Conservation (phyloP, 169 alveolate genomes). For the Plasmodium cynomolgi region DNA sequence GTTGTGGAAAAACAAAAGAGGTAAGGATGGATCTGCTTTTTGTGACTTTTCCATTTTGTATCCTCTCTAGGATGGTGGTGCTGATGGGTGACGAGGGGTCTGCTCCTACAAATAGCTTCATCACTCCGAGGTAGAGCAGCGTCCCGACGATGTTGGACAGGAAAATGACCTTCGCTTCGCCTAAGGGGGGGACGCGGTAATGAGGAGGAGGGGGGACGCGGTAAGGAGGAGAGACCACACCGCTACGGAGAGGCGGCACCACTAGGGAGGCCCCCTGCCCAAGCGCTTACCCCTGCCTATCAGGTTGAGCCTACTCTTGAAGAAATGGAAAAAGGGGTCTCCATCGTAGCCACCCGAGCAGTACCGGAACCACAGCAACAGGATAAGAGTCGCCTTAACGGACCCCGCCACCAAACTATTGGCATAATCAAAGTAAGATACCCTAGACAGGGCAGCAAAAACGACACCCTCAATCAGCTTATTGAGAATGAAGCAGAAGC, state of each 20-base stretch:
- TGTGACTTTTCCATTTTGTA: neutral
- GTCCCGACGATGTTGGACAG: slow-evolving; percentile 6
- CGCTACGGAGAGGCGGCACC: neutral
- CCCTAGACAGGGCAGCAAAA: neutral
- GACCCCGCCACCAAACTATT: neutral
- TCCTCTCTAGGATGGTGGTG: neutral
- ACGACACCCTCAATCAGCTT: neutral
- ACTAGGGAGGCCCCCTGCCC: neutral
- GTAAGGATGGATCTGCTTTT: slow-evolving; percentile 16
- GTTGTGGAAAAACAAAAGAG: slow-evolving; percentile 7
- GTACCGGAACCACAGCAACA: slow-evolving; percentile 12
- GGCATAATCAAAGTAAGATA: neutral
- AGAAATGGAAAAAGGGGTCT: slow-evolving; percentile 50
- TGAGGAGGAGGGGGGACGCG: neutral
- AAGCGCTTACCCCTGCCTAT: slow-evolving; percentile 13
- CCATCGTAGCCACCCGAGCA: slow-evolving; percentile 58
- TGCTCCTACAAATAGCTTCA: neutral
- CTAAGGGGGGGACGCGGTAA: neutral
- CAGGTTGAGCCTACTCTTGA: neutral
- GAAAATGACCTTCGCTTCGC: neutral
- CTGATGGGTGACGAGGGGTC: neutral
- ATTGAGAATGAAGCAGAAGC: neutral
- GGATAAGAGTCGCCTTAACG: neutral
- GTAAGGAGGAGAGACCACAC: neutral
- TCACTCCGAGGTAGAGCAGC: neutral